These are phyloP conservation scores for Clarireedia paspali DNA, from an alignment of 2,329 filamentous ascomycete genomes.

Conservation along the genomic window DNA sequence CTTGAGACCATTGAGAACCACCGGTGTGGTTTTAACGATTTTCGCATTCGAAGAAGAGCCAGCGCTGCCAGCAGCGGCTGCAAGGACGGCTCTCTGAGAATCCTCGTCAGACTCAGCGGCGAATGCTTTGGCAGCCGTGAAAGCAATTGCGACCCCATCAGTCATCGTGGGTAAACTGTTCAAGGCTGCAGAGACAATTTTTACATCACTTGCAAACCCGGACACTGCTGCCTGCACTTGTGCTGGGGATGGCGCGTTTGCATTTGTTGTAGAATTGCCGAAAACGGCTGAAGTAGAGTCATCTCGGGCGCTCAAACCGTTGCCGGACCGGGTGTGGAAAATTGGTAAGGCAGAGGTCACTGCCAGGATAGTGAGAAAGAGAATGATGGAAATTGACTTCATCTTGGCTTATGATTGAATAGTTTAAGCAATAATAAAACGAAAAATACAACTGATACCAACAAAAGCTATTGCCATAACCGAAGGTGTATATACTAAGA, in stretches of 20 bases:
- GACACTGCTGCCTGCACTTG: constrained; percentile 15
- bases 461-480: not conserved
- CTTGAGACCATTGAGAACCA: constrained; percentile 18
- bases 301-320: not conserved
- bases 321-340: not conserved
- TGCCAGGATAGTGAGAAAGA: not conserved
- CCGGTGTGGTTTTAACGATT: constrained; percentile 22
- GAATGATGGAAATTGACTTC: not conserved
- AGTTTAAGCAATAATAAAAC: not conserved
- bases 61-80: constrained; percentile 17
- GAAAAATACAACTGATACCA: not conserved
- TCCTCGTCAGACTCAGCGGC: constrained; percentile 23
- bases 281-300: not conserved
- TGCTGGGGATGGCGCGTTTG: not conserved
- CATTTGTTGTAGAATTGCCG: not conserved
- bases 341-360: constrained; percentile 1
- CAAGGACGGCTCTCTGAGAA: constrained; percentile 17
- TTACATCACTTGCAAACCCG: constrained; percentile 22
- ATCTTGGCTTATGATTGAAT: not conserved
- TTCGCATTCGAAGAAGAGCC: constrained; percentile 17
- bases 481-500: not conserved
- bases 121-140: constrained; percentile 18
- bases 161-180: constrained; percentile 16
- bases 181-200: constrained; percentile 20
- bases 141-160: constrained; percentile 12